Evolutionary conservation across 2,329 filamentous ascomycete genomes (phyloP).

Genomic region (Fusarium virguliforme): DNA sequence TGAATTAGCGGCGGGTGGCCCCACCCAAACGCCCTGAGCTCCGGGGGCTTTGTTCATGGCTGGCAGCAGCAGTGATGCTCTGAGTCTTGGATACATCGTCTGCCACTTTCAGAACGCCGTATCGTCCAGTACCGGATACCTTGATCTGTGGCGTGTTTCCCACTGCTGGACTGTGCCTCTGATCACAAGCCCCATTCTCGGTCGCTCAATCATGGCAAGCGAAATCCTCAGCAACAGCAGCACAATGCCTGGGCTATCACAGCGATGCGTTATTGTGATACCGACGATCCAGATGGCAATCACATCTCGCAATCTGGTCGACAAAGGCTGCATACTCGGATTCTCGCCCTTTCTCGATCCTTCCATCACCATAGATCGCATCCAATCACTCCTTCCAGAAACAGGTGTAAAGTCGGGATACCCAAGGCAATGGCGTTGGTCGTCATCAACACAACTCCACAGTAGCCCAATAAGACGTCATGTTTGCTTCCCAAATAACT

Average conservation of each 20-base stretch:
- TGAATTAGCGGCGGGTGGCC: slow-evolving; percentile 12
- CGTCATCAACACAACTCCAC: slow-evolving; percentile 29
- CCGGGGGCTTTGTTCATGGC: slow-evolving; percentile 18
- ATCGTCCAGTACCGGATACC: slow-evolving; percentile 17
- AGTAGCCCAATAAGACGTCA: slow-evolving; percentile 32
- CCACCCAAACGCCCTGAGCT: slow-evolving; percentile 16
- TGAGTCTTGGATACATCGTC: slow-evolving; percentile 4
- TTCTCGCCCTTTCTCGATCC: slow-evolving; percentile 33
- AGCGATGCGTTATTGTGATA: slow-evolving; percentile 22
- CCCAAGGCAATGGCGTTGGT: slow-evolving; percentile 35
- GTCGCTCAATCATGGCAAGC: slow-evolving; percentile 12
- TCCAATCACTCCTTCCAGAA: slow-evolving; percentile 30
- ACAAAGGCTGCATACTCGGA: slow-evolving; percentile 12
- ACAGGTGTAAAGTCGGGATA: slow-evolving; percentile 32
- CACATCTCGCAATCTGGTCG: slow-evolving; percentile 8
- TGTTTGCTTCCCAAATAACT: slow-evolving; percentile 16
- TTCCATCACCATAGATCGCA: slow-evolving; percentile 24
- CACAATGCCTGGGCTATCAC: slow-evolving; percentile 14
- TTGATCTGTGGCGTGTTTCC: slow-evolving; percentile 35
- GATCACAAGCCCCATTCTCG: slow-evolving; percentile 10
- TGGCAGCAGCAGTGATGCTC: slow-evolving; percentile 7
- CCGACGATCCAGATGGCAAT: slow-evolving; percentile 8
- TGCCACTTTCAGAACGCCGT: slow-evolving; percentile 5
- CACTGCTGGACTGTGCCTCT: slow-evolving; percentile 28
- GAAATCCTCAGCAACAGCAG: slow-evolving; percentile 14